Conservation (phyloP, 768 basidiomycete genomes). For the Pulveroboletus sp. region DNA sequence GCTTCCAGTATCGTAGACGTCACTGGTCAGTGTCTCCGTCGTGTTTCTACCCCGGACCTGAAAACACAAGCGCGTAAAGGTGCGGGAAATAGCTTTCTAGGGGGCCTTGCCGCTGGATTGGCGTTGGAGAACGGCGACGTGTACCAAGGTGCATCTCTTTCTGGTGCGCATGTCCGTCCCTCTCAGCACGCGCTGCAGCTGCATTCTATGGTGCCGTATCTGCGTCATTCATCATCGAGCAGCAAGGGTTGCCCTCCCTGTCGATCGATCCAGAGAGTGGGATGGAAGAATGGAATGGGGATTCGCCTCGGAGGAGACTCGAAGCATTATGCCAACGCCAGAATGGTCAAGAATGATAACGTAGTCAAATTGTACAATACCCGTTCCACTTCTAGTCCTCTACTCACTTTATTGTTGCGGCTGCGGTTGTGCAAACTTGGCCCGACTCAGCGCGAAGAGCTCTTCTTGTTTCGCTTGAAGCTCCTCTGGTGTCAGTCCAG, state of each 20-base stretch:
- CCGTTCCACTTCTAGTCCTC: not conserved
- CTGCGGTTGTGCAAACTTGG: conserved; percentile 65
- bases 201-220: conserved; percentile 73
- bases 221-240: conserved; percentile 81
- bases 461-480: conserved; percentile 82
- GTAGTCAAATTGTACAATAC: conserved; percentile 29
- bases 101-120: conserved; percentile 77
- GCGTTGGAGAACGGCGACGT: conserved; percentile 51
- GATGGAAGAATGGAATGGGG: conserved; percentile 64
- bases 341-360: conserved; percentile 31
- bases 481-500: conserved; percentile 89
- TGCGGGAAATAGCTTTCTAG: conserved; percentile 88
- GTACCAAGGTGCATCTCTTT: conserved; percentile 51
- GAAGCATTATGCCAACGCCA: conserved; percentile 45
- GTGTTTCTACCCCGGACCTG: conserved; percentile 2
- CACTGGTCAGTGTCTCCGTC: conserved; percentile 50
- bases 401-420: conserved; percentile 28
- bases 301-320: conserved; percentile 56
- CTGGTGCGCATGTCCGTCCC: conserved; percentile 1
- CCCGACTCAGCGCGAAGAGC: conserved; percentile 88
- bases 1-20: conserved; percentile 65
- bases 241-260: conserved; percentile 65
- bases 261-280: conserved; percentile 26
- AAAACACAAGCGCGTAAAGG: conserved; percentile 40
- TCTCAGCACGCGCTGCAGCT: conserved; percentile 41